Evolutionary conservation across 139 green algal genomes (phyloP).

Genomic region (Pycnococcus provasolii): DNA sequence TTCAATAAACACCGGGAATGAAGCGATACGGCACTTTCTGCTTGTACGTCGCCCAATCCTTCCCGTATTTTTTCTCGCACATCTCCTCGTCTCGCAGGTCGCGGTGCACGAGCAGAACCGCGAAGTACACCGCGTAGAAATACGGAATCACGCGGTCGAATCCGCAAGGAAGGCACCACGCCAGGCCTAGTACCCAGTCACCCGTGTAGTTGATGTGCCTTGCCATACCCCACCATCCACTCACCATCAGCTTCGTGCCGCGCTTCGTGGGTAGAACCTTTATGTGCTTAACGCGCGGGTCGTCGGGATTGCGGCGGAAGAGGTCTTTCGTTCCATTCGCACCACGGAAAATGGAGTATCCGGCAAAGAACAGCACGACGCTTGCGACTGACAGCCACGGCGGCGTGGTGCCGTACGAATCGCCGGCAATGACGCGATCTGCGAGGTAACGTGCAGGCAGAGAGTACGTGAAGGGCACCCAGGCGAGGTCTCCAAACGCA

Average conservation of each 20-base stretch:
- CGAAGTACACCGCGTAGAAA: constrained; percentile 96
- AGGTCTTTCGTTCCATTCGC: constrained; percentile 89
- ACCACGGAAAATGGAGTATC: constrained; percentile 85
- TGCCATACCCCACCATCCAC: constrained; percentile 80
- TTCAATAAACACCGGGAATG: constrained; percentile 82
- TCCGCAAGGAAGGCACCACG: constrained; percentile 88
- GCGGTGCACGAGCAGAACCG: constrained; percentile 49
- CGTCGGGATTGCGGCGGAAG: constrained; percentile 39
- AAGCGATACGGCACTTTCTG: constrained; percentile 70
- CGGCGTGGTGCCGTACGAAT: constrained; percentile 2
- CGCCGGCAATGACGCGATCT: too few species aligned
- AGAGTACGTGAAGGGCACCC: constrained; percentile 94
- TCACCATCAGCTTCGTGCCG: constrained; percentile 69
- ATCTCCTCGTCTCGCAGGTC: constrained; percentile 64
- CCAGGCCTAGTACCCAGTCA: constrained; percentile 80
- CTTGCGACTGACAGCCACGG: constrained; percentile 34
- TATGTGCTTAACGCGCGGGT: constrained; percentile 51
- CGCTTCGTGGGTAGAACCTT: constrained; percentile 66
- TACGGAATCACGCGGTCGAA: constrained; percentile 48
- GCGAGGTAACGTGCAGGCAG: constrained; percentile 63
- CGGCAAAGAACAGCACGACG: constrained; percentile 55
- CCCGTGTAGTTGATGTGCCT: constrained; percentile 91
- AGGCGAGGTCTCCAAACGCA: constrained; percentile 87
- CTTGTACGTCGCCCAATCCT: constrained; percentile 93
- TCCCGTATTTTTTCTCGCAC: constrained; percentile 85